These are phyloP conservation scores for Fulvia fulva DNA, from an alignment of 2,329 filamentous ascomycete genomes.

Conservation along the genomic window DNA sequence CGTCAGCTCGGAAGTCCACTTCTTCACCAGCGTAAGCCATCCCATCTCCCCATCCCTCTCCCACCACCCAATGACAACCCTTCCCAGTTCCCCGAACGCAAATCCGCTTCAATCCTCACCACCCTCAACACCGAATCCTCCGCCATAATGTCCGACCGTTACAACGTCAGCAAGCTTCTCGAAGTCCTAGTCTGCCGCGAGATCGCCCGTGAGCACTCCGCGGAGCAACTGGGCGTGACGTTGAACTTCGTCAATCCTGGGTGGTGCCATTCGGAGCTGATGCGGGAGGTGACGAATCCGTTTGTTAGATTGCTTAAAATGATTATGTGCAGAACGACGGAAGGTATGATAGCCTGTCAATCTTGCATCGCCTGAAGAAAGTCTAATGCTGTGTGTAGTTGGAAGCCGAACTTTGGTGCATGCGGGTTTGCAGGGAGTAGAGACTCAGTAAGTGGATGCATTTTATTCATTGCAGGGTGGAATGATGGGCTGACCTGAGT, in stretches of 20 bases:
- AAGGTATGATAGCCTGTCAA: not conserved
- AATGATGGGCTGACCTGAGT: not conserved
- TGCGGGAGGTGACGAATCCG: slow-evolving; percentile 26
- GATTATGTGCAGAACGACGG: slow-evolving; percentile 28
- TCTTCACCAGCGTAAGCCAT: slow-evolving; percentile 31
- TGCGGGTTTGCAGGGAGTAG: slow-evolving; percentile 34
- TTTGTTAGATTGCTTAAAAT: slow-evolving; percentile 16
- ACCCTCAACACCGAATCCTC: slow-evolving; percentile 36
- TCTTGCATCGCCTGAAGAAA: not conserved
- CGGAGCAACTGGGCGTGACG: slow-evolving; percentile 37
- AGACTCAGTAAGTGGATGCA: slow-evolving; percentile 28
- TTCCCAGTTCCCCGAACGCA: slow-evolving; percentile 33
- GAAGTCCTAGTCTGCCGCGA: slow-evolving; percentile 44
- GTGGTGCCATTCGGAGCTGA: slow-evolving; percentile 48
- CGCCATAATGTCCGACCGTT: slow-evolving; percentile 40
- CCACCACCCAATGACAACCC: not conserved
- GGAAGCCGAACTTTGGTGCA: slow-evolving; percentile 41
- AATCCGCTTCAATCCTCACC: slow-evolving; percentile 35
- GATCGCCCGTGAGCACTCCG: slow-evolving; percentile 25
- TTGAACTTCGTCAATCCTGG: slow-evolving; percentile 54
- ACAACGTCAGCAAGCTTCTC: slow-evolving; percentile 47
- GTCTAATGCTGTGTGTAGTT: slow-evolving; percentile 28
- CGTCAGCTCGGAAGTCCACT: slow-evolving; percentile 44
- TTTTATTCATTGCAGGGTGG: not conserved
- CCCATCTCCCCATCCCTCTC: not conserved